A percentile compares a stretch with the other conserved stretches of the same genome.
phyloP scores from a whole-genome alignment of 176 grass and related monocot species.

The Pontederia paniculata region DNA sequence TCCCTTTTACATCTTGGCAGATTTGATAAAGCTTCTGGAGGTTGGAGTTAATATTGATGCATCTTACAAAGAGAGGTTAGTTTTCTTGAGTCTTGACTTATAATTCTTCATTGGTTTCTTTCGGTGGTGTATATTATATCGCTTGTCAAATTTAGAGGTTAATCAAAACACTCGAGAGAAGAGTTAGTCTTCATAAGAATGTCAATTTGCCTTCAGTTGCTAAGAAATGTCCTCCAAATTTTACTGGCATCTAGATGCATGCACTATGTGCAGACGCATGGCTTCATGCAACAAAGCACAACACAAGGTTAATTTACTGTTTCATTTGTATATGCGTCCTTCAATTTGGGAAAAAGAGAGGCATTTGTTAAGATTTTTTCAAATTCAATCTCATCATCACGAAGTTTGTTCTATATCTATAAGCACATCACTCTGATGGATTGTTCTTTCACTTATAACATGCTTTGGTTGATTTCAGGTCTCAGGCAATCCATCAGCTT shows the following conservation, averaged over 20 bases:
- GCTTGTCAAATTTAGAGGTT: slow-evolving; percentile 30
- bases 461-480: slow-evolving; percentile 15
- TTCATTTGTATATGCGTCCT: too few relatives aligned
- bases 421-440: background rate
- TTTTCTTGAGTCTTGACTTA: slow-evolving; percentile 10
- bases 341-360: background rate
- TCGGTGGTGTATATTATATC: background rate
- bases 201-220: slow-evolving; percentile 71
- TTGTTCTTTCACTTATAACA: background rate
- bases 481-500: slow-evolving; percentile 15
- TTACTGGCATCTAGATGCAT: slow-evolving; percentile 90
- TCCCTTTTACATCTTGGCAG: slow-evolving; percentile 80
- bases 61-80: slow-evolving; percentile 69
- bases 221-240: slow-evolving; percentile 81
- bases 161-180: slow-evolving; percentile 79
- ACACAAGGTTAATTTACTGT: slow-evolving; percentile 32
- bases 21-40: slow-evolving; percentile 92
- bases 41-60: slow-evolving; percentile 82
- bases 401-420: background rate
- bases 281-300: slow-evolving; percentile 92
- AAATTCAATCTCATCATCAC: background rate
- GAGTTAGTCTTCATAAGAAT: slow-evolving; percentile 75
- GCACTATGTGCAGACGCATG: slow-evolving; percentile 86
- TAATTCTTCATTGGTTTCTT: background rate
- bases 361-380: background rate